Evolutionary conservation across 345 rosid species (phyloP).

Genomic region (Heritiera littoralis): DNA sequence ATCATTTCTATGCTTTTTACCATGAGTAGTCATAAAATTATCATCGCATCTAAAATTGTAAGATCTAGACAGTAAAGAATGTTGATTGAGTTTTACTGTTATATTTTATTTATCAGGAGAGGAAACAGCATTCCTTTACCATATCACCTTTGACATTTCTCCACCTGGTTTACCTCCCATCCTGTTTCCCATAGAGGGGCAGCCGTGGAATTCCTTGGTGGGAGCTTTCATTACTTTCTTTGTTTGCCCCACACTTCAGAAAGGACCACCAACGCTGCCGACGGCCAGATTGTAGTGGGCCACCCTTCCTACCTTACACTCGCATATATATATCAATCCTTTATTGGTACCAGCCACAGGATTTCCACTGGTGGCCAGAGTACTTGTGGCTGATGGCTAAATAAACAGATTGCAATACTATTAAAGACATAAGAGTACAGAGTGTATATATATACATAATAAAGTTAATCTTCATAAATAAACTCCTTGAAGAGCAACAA

Average conservation of each 20-base stretch:
- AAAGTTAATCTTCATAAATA: neutral
- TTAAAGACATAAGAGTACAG: neutral
- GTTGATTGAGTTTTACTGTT: no score
- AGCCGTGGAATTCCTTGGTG: neutral
- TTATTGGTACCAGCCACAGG: neutral
- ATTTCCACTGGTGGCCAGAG: neutral
- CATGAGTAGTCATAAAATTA: no score
- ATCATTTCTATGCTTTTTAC: no score
- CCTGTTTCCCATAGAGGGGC: conserved; percentile 14
- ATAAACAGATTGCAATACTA: neutral
- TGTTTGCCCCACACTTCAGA: neutral
- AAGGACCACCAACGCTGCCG: neutral
- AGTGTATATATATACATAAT: conserved; percentile 2
- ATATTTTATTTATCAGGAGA: no score
- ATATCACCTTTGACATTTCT: no score
- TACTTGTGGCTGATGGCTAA: neutral
- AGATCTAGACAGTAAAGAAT: no score
- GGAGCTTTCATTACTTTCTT: neutral
- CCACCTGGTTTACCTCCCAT: neutral
- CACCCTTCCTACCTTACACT: neutral
- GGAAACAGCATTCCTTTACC: no score
- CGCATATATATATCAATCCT: no score
- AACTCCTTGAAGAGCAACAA: conserved; percentile 18
- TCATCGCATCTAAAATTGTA: no score
- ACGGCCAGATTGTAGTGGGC: neutral